These are phyloP conservation scores for Podospora conica DNA, from an alignment of 495 filamentous ascomycete species.

Conservation along the genomic window DNA sequence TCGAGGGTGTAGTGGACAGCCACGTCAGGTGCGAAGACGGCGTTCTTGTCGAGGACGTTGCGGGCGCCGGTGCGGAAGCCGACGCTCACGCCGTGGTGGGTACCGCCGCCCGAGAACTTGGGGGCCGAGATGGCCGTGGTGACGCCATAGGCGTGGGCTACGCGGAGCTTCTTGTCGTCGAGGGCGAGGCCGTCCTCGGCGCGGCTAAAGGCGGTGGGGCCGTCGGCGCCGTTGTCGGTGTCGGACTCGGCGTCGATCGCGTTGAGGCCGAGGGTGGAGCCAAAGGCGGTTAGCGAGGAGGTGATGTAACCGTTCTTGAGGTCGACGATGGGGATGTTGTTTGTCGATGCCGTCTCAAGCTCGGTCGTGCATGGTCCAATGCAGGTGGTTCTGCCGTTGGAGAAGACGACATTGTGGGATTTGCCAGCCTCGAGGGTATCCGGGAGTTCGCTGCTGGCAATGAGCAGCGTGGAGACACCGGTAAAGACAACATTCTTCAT, in stretches of 20 bases:
- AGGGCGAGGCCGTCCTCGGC: conserved; percentile 41
- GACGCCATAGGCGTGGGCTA: conserved; percentile 38
- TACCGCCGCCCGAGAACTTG: conserved; percentile 24
- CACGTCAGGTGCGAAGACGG: conserved; percentile 38
- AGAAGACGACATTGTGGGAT: conserved; percentile 36
- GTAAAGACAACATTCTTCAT: conserved; percentile 41
- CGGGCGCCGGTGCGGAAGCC: conserved; percentile 40
- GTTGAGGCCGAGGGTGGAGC: conserved; percentile 46
- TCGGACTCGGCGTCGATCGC: conserved; percentile 48
- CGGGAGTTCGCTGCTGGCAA: conserved; percentile 12
- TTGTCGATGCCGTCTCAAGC: conserved; percentile 22
- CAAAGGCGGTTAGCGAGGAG: conserved; percentile 50
- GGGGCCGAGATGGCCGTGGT: conserved; percentile 44
- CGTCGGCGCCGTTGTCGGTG: conserved; percentile 43
- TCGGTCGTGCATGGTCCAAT: conserved; percentile 38
- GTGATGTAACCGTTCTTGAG: conserved; percentile 52
- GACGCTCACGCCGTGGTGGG: conserved; percentile 41
- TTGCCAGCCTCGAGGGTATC: not conserved
- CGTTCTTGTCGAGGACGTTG: conserved; percentile 25
- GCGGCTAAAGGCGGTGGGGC: conserved; percentile 33
- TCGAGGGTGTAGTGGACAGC: conserved; percentile 42
- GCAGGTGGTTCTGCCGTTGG: conserved; percentile 46
- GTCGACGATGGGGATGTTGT: conserved; percentile 31
- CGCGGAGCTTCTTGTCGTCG: conserved; percentile 40
- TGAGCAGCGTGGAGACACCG: conserved; percentile 40